Conservation (phyloP, 352 stramenopile species). For the Hyaloperonospora arabidopsidis region DNA sequence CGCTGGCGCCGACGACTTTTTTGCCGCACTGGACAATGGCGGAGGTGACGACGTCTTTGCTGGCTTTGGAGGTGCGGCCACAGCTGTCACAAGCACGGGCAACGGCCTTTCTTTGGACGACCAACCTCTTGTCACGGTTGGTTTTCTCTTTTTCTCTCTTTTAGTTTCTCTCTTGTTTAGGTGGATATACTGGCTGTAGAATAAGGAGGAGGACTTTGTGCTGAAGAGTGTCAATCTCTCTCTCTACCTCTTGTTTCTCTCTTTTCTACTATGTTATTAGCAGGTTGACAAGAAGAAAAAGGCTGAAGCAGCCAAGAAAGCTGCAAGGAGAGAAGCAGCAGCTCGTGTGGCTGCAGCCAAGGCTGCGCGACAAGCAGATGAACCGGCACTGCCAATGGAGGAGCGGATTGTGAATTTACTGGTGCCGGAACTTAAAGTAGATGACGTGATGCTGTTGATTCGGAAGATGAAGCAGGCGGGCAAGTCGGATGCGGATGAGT, state of each 20-base stretch:
- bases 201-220: too few relatives aligned
- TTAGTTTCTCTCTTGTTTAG: too few relatives aligned
- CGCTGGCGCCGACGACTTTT: slow-evolving; percentile 73
- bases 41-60: slow-evolving; percentile 46
- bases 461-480: slow-evolving; percentile 86
- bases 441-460: slow-evolving; percentile 84
- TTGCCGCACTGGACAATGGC: slow-evolving; percentile 64
- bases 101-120: slow-evolving; percentile 23
- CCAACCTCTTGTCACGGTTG: slow-evolving; percentile 30
- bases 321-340: slow-evolving; percentile 35
- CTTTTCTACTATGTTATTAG: not conserved
- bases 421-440: slow-evolving; percentile 78
- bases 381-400: slow-evolving; percentile 72
- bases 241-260: not conserved
- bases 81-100: slow-evolving; percentile 11
- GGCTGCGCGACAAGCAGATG: slow-evolving; percentile 29
- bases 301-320: slow-evolving; percentile 33
- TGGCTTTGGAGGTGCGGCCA: slow-evolving; percentile 36
- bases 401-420: slow-evolving; percentile 83
- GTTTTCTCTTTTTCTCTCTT: not conserved
- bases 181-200: too few relatives aligned
- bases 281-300: slow-evolving; percentile 39
- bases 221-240: too few relatives aligned
- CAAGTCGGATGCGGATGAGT: slow-evolving; percentile 85
- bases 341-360: slow-evolving; percentile 29